A percentile compares a stretch with the other conserved stretches of the same genome.
phyloP scores from a whole-genome alignment of 2,329 filamentous ascomycete genomes.

The Nemania abortiva region DNA sequence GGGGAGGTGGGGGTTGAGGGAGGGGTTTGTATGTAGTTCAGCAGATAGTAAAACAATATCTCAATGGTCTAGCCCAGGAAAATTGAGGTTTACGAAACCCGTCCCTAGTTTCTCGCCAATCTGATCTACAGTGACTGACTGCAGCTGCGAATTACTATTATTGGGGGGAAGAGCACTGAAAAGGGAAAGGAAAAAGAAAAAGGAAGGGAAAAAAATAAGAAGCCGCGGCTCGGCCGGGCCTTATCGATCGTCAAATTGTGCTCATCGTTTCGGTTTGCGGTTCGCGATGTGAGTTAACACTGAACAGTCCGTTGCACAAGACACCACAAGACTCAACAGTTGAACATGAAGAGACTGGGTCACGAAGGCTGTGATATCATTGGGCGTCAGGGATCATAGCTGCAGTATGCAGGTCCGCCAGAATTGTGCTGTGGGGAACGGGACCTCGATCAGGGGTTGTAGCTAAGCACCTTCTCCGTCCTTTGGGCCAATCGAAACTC shows the following conservation, averaged over 20 bases:
- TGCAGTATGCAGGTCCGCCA: constrained; percentile 35
- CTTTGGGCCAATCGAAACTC: constrained; percentile 17
- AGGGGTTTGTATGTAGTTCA: not conserved
- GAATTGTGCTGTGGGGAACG: constrained; percentile 11
- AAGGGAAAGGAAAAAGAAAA: not conserved
- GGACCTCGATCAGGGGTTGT: constrained; percentile 7
- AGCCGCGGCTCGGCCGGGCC: constrained; percentile 28
- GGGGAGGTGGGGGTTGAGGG: not conserved
- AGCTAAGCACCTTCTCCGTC: not conserved
- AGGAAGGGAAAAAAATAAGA: not conserved
- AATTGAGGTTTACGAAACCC: not conserved
- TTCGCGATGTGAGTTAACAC: constrained; percentile 23
- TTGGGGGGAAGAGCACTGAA: not conserved
- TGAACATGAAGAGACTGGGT: constrained; percentile 38
- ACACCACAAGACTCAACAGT: constrained; percentile 45
- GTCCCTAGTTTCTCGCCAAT: constrained; percentile 13
- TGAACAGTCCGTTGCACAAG: constrained; percentile 37
- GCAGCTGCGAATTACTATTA: not conserved
- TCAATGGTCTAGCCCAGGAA: not conserved
- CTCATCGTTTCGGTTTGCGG: constrained; percentile 8
- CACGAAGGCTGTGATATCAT: constrained; percentile 37
- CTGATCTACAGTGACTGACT: not conserved
- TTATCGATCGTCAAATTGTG: constrained; percentile 3
- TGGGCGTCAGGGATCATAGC: constrained; percentile 35
- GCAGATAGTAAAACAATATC: constrained; percentile 6